These are phyloP conservation scores for Ciborinia camelliae DNA, from an alignment of 2,329 filamentous ascomycete genomes.

Conservation along the genomic window DNA sequence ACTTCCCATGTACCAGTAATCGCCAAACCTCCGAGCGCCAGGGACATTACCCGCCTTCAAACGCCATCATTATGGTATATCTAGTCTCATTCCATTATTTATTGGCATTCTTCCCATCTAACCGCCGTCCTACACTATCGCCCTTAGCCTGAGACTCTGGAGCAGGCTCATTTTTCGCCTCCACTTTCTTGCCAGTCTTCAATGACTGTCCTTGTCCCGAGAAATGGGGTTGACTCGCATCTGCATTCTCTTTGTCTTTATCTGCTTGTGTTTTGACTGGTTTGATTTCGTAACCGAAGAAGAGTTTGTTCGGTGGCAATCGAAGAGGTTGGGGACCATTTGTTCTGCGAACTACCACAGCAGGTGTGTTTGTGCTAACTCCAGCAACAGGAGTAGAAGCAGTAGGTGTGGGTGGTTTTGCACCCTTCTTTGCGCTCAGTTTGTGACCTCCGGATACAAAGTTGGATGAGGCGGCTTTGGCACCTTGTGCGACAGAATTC, in stretches of 20 bases:
- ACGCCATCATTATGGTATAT: constrained; percentile 3
- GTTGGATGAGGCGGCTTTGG: constrained; percentile 65
- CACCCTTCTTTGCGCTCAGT: constrained; percentile 76
- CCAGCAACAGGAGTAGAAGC: constrained; percentile 68
- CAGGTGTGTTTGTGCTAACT: constrained; percentile 41
- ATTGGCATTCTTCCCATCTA: constrained; percentile 25
- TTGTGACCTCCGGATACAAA: constrained; percentile 79
- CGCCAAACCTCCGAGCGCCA: background rate
- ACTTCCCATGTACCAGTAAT: background rate
- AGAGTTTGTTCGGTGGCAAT: constrained; percentile 83
- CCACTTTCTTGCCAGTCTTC: constrained; percentile 61
- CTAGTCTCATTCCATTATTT: background rate
- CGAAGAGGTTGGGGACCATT: constrained; percentile 86
- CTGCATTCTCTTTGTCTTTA: constrained; percentile 62
- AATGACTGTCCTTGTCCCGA: constrained; percentile 82
- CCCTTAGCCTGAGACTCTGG: constrained; percentile 14
- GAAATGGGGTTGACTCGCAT: constrained; percentile 70
- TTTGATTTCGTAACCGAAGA: constrained; percentile 93
- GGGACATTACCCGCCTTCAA: background rate
- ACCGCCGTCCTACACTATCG: constrained; percentile 24
- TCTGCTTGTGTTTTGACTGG: constrained; percentile 78
- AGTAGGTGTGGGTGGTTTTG: constrained; percentile 70
- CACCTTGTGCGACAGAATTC: constrained; percentile 59
- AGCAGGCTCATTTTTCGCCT: constrained; percentile 30
- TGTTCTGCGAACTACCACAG: constrained; percentile 44